Evolutionary conservation across 306 rosid species (phyloP), one percentile per base, ranked within the genome.

Genomic region (Elaeagnus macrophylla): DNA sequence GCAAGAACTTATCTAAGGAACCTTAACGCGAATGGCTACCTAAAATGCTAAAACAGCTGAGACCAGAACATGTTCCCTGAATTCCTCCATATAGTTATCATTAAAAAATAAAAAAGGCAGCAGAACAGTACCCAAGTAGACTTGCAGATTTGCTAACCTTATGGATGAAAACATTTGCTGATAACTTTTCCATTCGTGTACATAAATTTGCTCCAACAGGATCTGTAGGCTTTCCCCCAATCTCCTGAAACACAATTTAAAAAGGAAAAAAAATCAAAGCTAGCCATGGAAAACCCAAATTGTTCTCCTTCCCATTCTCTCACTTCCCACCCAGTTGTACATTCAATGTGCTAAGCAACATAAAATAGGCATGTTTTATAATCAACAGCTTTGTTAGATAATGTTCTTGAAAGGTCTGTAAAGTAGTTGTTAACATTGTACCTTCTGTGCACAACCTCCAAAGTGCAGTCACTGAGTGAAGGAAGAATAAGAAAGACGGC

Each of bases 161-260:
- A 1, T 63, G 67, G 67, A 65, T 81, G 75, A 75, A 93, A 73
- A 67, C 71, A 70, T 85, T 88, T 35, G 72, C 68, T 12, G 90
- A 80, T 57, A 79, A 71, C 82, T 70, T 93, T 19, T 56, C 65
- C 69, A 82, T 72, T 72, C 65, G 77, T 7, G 72, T 47, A 10
- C 85, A 62, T 39, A 76, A 43, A 64, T 64, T 54, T 63, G 65
- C 61, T 62, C 70, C 58, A 60, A 52, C 67, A 59, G 78, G 78
- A 67, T 74, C 77, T 54, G 53, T 73, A 48, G 9, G 67, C 62
- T 63, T 69, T 48, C 69, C 87, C 48, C 67, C 90, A 44, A 67
- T 85, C 51, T 70, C 90, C 99, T 93, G 67, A 65, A 55, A 57
- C 44, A 67, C 64, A 65, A 63, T 19, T 13, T 60, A 40, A 14